phyloP scores from a whole-genome alignment of 257 asterid species.

The Solanum corneliomulleri region DNA sequence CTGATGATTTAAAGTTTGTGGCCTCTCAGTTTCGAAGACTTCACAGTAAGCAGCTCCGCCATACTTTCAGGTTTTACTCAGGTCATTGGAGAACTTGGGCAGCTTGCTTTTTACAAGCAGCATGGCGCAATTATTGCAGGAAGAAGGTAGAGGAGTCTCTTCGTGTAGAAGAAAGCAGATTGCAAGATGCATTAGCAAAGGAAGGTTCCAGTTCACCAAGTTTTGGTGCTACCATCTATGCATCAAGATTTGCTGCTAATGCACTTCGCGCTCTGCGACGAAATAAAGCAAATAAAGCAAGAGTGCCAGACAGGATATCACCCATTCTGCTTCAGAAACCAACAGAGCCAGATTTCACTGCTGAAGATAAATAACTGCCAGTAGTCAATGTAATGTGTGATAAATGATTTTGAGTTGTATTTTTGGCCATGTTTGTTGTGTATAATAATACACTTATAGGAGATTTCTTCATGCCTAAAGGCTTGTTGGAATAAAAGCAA shows the following conservation, averaged over 20 bases:
- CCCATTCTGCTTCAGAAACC: constrained; percentile 86
- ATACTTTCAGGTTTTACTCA: constrained; percentile 82
- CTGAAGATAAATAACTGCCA: constrained; percentile 33
- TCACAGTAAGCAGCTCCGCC: constrained; percentile 88
- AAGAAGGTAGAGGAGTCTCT: constrained; percentile 81
- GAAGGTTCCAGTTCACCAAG: constrained; percentile 59
- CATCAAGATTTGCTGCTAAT: constrained; percentile 87
- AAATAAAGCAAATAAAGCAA: constrained; percentile 41
- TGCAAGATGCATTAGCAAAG: constrained; percentile 72
- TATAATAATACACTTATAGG: not conserved
- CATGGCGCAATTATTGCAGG: constrained; percentile 67
- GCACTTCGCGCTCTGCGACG: constrained; percentile 60
- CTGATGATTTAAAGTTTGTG: constrained; percentile 78
- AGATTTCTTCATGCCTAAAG: not conserved
- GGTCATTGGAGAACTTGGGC: constrained; percentile 99
- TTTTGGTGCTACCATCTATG: constrained; percentile 84
- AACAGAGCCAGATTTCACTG: constrained; percentile 86
- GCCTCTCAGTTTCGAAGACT: constrained; percentile 84
- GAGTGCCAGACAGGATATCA: constrained; percentile 60
- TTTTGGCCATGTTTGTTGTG: not conserved
- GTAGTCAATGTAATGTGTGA: constrained; percentile 5
- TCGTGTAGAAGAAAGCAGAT: constrained; percentile 54
- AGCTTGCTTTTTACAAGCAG: constrained; percentile 88
- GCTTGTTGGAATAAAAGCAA: not conserved
- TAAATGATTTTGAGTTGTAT: not conserved